Evolutionary conservation across 108 stramenopile genomes (phyloP).

Genomic region (Mediolabrus comicus): DNA sequence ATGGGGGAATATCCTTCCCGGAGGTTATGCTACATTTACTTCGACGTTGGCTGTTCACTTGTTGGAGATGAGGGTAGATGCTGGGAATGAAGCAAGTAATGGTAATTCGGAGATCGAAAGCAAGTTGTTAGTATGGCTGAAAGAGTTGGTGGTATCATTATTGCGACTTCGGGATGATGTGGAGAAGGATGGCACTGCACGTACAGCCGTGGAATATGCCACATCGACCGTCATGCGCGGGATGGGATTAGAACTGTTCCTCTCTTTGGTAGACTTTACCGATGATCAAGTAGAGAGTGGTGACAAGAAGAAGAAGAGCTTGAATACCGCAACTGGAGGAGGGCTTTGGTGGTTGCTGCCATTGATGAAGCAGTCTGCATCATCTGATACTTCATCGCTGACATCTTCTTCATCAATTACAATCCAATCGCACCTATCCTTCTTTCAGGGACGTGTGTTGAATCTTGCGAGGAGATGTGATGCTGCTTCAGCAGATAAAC

Average conservation of each 20-base stretch:
- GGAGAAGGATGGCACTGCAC: slow-evolving; percentile 32
- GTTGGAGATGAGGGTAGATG: slow-evolving; percentile 39
- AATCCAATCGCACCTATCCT: slow-evolving; percentile 43
- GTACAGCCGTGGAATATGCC: slow-evolving; percentile 61
- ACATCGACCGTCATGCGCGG: slow-evolving; percentile 56
- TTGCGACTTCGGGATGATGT: slow-evolving; percentile 39
- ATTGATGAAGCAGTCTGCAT: slow-evolving; percentile 53
- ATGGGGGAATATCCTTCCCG: slow-evolving; percentile 38
- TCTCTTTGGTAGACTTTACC: slow-evolving; percentile 51
- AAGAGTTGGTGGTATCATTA: slow-evolving; percentile 31
- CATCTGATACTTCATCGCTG: background rate
- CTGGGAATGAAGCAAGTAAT: slow-evolving; percentile 6
- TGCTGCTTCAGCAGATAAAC: slow-evolving; percentile 41
- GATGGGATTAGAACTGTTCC: slow-evolving; percentile 64
- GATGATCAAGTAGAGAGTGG: slow-evolving; percentile 19
- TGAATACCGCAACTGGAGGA: slow-evolving; percentile 34
- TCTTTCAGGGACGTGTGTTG: slow-evolving; percentile 67
- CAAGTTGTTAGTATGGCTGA: slow-evolving; percentile 36
- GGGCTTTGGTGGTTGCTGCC: slow-evolving; percentile 66
- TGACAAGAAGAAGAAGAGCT: slow-evolving; percentile 8
- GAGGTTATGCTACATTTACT: slow-evolving; percentile 39
- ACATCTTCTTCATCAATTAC: slow-evolving; percentile 3
- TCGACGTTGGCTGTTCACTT: slow-evolving; percentile 41
- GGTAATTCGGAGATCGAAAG: slow-evolving; percentile 1
- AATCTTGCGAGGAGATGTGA: slow-evolving; percentile 67